Conservation (phyloP, 208 protist species). For the Acanthamoeba lenticulata region DNA sequence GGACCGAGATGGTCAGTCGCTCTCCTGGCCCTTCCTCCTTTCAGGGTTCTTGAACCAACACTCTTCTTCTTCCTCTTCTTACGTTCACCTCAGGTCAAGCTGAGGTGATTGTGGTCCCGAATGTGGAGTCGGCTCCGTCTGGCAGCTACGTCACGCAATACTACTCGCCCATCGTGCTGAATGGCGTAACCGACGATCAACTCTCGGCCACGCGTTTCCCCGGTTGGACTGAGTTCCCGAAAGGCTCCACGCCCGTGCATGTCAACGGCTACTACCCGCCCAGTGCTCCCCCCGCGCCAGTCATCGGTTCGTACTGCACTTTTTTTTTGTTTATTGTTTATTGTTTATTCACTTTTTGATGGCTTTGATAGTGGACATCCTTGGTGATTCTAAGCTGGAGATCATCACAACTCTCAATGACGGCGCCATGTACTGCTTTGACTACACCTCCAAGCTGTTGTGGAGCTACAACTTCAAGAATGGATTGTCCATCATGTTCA, state of each 20-base stretch:
- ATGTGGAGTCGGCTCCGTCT: neutral
- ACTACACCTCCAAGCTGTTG: neutral
- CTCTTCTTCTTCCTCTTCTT: neutral
- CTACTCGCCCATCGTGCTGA: conserved; percentile 8
- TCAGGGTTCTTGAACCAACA: neutral
- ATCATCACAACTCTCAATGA: neutral
- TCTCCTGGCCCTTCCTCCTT: neutral
- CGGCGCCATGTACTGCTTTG: conserved; percentile 5
- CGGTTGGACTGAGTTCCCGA: neutral
- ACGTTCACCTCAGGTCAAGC: neutral
- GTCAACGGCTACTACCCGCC: conserved; percentile 1
- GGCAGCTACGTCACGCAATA: conserved; percentile 13
- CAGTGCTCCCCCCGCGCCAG: neutral
- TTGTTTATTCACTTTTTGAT: no score
- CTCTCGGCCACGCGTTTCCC: neutral
- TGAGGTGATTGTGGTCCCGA: neutral
- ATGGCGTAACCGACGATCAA: neutral
- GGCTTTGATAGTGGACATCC: neutral
- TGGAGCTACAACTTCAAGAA: neutral
- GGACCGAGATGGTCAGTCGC: neutral
- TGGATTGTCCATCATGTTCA: neutral
- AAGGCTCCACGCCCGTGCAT: neutral
- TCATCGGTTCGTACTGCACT: neutral
- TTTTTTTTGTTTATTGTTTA: no score
- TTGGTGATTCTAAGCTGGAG: neutral